Evolutionary conservation across 1,284 basidiomycete species (phyloP).

Genomic region (Mycena citricolor): DNA sequence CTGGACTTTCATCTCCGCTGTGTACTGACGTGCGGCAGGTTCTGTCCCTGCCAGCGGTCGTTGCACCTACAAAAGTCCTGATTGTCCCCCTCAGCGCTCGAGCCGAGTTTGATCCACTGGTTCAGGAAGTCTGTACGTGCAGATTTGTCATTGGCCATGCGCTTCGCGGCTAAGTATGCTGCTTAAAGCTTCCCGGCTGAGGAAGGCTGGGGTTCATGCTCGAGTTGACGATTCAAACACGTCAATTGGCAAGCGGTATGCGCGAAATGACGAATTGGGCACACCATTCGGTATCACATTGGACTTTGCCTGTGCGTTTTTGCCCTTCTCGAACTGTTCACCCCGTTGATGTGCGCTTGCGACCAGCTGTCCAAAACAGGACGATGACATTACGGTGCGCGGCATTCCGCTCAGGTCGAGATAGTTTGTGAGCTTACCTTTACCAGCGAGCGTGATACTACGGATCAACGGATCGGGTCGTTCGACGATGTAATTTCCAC

Average conservation of each 20-base stretch:
- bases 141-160: too few species aligned
- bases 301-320: constrained; percentile 90
- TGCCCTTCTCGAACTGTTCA: constrained; percentile 21
- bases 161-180: too few species aligned
- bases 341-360: constrained; percentile 16
- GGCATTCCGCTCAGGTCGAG: background rate
- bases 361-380: constrained; percentile 75
- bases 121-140: constrained; percentile 87
- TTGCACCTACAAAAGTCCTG: constrained; percentile 96
- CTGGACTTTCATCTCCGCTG: constrained; percentile 24
- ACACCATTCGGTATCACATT: constrained; percentile 96
- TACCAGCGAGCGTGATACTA: constrained; percentile 89
- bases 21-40: constrained; percentile 49
- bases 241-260: constrained; percentile 95
- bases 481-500: constrained; percentile 89
- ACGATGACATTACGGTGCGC: constrained; percentile 87
- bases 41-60: constrained; percentile 83
- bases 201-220: constrained; percentile 85
- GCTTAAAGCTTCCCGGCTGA: constrained; percentile 77
- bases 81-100: constrained; percentile 95
- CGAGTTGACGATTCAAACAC: constrained; percentile 95
- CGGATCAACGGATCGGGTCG: constrained; percentile 87
- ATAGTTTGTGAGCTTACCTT: constrained; percentile 9
- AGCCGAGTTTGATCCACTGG: constrained; percentile 82
- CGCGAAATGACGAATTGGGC: constrained; percentile 97